A percentile compares a stretch with the other conserved stretches of the same genome.
phyloP scores from a whole-genome alignment of 1,139 yeast species.

The Zhuliangozyma parablackwelliae region DNA sequence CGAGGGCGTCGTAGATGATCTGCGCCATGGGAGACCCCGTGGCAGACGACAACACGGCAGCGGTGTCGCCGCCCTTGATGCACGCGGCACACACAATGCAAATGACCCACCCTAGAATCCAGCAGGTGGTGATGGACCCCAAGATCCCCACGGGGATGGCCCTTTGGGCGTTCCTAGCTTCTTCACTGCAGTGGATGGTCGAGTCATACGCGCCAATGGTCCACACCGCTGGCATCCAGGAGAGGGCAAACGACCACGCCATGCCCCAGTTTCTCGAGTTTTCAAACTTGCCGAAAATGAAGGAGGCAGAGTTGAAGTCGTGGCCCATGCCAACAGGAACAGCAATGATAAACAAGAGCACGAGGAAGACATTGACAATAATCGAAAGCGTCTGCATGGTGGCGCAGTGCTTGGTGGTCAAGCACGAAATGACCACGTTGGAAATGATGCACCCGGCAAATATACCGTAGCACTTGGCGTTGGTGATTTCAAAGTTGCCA shows the following conservation, averaged over 20 bases:
- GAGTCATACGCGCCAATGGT: constrained; percentile 69
- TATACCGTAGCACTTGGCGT: constrained; percentile 29
- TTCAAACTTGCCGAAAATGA: constrained; percentile 53
- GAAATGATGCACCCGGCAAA: constrained; percentile 28
- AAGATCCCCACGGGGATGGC: constrained; percentile 64
- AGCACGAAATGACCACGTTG: constrained; percentile 25
- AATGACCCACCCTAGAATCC: constrained; percentile 57
- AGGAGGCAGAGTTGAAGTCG: constrained; percentile 32
- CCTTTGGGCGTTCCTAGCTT: constrained; percentile 59
- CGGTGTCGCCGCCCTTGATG: constrained; percentile 45
- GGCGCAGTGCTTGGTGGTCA: constrained; percentile 43
- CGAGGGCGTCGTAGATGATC: constrained; percentile 58
- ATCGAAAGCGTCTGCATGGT: constrained; percentile 57
- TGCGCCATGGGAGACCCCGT: constrained; percentile 63
- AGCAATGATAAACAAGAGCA: constrained; percentile 56
- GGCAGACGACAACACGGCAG: constrained; percentile 33
- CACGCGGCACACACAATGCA: constrained; percentile 52
- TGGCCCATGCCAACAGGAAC: constrained; percentile 49
- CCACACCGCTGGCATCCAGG: constrained; percentile 66
- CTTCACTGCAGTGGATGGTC: constrained; percentile 70
- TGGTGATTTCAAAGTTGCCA: constrained; percentile 26
- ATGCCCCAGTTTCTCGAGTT: constrained; percentile 31
- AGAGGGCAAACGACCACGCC: constrained; percentile 41
- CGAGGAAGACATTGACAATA: constrained; percentile 47
- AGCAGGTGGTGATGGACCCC: constrained; percentile 49